A percentile compares a stretch with the other conserved stretches of the same genome.
These are phyloP conservation scores for Nemania diffusa DNA, from an alignment of 2,329 filamentous ascomycete genomes.

Conservation along the genomic window DNA sequence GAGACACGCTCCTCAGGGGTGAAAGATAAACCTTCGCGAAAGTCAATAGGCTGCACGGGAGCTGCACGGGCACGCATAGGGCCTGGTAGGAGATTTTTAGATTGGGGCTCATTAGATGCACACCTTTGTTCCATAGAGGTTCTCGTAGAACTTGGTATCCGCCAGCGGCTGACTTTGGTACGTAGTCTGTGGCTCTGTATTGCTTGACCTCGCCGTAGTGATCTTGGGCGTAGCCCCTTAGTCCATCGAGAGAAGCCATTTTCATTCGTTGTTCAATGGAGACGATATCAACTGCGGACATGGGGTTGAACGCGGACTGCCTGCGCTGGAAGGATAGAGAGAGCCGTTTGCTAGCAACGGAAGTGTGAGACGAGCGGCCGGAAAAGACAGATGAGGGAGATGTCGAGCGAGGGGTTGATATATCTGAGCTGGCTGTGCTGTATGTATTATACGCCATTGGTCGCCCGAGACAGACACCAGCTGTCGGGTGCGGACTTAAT, in stretches of 20 bases:
- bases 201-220: slow-evolving; percentile 67
- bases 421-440: slow-evolving; percentile 61
- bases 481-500: slow-evolving; percentile 36
- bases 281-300: slow-evolving; percentile 66
- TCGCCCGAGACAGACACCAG: slow-evolving; percentile 39
- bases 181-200: slow-evolving; percentile 63
- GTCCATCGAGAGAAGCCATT: slow-evolving; percentile 67
- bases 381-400: slow-evolving; percentile 62
- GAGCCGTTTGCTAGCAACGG: slow-evolving; percentile 63
- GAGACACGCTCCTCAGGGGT: slow-evolving; percentile 70
- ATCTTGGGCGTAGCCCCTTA: slow-evolving; percentile 69
- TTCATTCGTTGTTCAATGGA: slow-evolving; percentile 70
- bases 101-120: slow-evolving; percentile 39
- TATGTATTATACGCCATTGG: slow-evolving; percentile 60
- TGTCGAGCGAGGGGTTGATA: slow-evolving; percentile 64
- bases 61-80: slow-evolving; percentile 4
- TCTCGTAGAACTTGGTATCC: slow-evolving; percentile 71
- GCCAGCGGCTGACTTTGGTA: slow-evolving; percentile 61
- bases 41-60: slow-evolving; percentile 21
- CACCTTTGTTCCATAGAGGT: slow-evolving; percentile 74
- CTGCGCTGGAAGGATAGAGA: slow-evolving; percentile 62
- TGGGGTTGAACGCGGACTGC: slow-evolving; percentile 64
- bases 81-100: slow-evolving; percentile 15
- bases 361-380: slow-evolving; percentile 60
- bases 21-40: slow-evolving; percentile 69